phyloP scores from a whole-genome alignment of 768 basidiomycete genomes.

The Rhizopogon vulgaris region DNA sequence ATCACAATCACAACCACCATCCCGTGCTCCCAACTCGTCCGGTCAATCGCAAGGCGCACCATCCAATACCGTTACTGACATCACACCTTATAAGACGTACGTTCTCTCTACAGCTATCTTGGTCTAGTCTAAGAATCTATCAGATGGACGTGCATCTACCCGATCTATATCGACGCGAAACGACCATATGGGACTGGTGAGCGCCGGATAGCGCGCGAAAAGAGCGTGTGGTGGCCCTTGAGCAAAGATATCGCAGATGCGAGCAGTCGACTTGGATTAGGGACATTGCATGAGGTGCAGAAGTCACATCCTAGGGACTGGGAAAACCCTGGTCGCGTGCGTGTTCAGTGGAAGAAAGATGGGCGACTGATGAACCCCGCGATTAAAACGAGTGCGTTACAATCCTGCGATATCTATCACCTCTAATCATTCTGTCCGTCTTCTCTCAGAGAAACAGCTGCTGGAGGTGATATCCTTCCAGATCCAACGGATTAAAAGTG shows the following conservation, averaged over 20 bases:
- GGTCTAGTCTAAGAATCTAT: conserved; percentile 4
- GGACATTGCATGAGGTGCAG: conserved; percentile 80
- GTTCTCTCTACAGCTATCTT: conserved; percentile 19
- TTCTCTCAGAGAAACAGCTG: conserved; percentile 64
- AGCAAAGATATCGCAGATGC: conserved; percentile 91
- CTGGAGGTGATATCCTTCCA: conserved; percentile 68
- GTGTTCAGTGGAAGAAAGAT: conserved; percentile 89
- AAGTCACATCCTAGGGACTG: conserved; percentile 94
- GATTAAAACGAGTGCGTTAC: conserved; percentile 70
- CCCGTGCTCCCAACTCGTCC: conserved; percentile 12
- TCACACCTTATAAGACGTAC: conserved; percentile 80
- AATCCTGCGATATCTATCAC: background rate
- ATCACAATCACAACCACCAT: conserved; percentile 35
- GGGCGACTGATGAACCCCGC: conserved; percentile 54
- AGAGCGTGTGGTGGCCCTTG: conserved; percentile 91
- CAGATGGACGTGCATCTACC: conserved; percentile 96
- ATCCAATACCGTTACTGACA: conserved; percentile 51
- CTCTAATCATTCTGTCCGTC: background rate
- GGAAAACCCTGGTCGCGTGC: conserved; percentile 95
- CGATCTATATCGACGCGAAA: conserved; percentile 95
- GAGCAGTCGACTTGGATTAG: conserved; percentile 67
- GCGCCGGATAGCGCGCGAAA: conserved; percentile 71
- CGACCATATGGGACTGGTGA: conserved; percentile 79
- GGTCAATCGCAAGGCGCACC: conserved; percentile 18
- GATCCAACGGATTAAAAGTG: conserved; percentile 69